Base-by-base conservation (phyloP, 2,329 filamentous ascomycete species). In the Reticulascus tulasneorum region DNA sequence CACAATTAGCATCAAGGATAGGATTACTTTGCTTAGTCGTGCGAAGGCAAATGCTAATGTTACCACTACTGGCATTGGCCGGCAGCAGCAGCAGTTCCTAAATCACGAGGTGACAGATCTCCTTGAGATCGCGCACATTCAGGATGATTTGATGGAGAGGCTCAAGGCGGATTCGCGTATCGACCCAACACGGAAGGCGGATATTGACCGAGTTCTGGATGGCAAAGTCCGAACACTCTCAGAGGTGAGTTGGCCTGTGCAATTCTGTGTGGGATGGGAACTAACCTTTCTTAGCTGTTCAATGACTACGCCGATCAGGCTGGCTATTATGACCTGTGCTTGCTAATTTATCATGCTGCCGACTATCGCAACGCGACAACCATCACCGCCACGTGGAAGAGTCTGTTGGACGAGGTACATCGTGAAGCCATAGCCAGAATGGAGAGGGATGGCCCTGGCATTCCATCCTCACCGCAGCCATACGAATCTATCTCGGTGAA, bases 11-110 rank as follows among this genome's bases (percentile, higher is more conserved):
- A 77, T 98, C 47, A 86, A 89, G 54, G 82, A 85, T 42, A 80
- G 93, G 26, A 93, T 98, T 50, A 85, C 85, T 45, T 86, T 97
- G 49, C 80, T 98, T 17, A 93, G 87, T 46, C 78, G 86, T 43
- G 93, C 94, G 38, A 91, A 93, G 62, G 87, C 87, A 9, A 97
- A 97, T 55, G 90, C 90, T 23, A 94, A 85, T 25, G 90, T 91
- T 11, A 77, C 84, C 44, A 87, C 85, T 13, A 76, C 78, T 6
- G 86, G 87, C 18, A 74, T 94, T 46, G 79, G 82, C 47, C 77
- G 87, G 32, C 86, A 91, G 53, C 78, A 83, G 42, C 85, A 93
- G 56, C 93, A 96, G 59, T 75, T 89, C 41, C 71, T 97, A 19
- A 77, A 91, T 38, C 86, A 94, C 50, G 82, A 88, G 44, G 85